Evolutionary conservation across 1,284 basidiomycete genomes (phyloP), one percentile per base, ranked within the genome.

Genomic region (Leccinum angustisporum): DNA sequence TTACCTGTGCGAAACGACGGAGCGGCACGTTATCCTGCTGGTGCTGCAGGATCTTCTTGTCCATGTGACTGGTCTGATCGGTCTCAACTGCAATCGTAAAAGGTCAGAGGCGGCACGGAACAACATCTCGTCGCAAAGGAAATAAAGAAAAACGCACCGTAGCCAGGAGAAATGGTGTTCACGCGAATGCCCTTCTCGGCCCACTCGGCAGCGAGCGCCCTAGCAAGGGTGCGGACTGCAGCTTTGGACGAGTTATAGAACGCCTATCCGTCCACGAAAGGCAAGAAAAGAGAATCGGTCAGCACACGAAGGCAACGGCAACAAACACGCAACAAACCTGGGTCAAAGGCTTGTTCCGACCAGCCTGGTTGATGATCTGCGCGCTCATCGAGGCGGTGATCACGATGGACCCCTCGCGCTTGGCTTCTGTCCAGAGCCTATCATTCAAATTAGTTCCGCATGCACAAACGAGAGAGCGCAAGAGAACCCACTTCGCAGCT

Each of bases 201-300:
- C 86, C 86, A 88, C 69, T 88, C 87, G 0, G 83, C 79, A 2
- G 87, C 87, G 5, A 88, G 77, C 5, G 81, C 84, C 67, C 81
- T 85, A 1, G 78, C 74, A 9, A 88, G 76, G 62, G 81, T 81
- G 16, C 83, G 81, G 0, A 85, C 85, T 2, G 86, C 86, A 0
- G 80, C 84, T 68, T 86, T 86, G 33, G 83, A 85, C 0, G 84
- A 82, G 62, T 86, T 87, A 67, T 85, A 86, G 65, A 84, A 86
- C 0, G 82, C 80, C 82, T 86, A 40, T 25, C 0, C 0, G 0
- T 5, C 3, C 0, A 5, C n/a, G 56, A 1, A 59, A 14, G 6
- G 9, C 31, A 31, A 46, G 14, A 16, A 16, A 38, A 38, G 2
- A 8, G 8, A 8, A 16, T 14, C 14, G 8, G 0, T 43, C 40